A percentile compares a stretch with the other conserved stretches of the same genome.
phyloP scores from a whole-genome alignment of 345 rosid genomes.

The Odontarrhena argentea region DNA sequence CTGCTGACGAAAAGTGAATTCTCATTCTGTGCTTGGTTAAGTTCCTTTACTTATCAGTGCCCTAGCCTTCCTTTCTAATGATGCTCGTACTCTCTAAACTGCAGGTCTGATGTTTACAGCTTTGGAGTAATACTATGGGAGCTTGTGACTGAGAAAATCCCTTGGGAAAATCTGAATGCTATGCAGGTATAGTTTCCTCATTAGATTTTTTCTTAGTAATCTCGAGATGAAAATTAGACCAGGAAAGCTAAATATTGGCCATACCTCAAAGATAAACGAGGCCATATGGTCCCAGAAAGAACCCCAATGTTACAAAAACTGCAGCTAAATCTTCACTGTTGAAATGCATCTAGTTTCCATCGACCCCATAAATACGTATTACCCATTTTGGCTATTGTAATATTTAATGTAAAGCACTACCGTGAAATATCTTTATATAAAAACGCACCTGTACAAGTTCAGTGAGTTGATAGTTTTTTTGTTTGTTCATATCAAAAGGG shows the following conservation, averaged over 20 bases:
- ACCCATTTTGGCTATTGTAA: not conserved
- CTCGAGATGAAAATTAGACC: not conserved
- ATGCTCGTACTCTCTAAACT: constrained; percentile 10
- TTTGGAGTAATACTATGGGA: constrained; percentile 95
- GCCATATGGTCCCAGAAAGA: not conserved
- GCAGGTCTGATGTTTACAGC: constrained; percentile 90
- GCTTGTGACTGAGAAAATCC: constrained; percentile 90
- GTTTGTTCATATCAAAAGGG: not conserved
- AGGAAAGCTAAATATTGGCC: not conserved
- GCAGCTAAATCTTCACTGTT: constrained; percentile 5
- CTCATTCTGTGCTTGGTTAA: constrained; percentile 26
- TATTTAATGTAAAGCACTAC: not conserved
- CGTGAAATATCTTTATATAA: not conserved
- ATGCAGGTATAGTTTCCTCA: constrained; percentile 69
- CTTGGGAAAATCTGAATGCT: constrained; percentile 92
- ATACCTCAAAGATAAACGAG: not conserved
- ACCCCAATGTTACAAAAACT: not conserved
- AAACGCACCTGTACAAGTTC: not conserved
- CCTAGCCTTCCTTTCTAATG: constrained; percentile 4
- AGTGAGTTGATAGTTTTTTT: not conserved
- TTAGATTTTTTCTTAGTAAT: not conserved
- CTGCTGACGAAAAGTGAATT: constrained; percentile 83
- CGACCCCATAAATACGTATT: not conserved
- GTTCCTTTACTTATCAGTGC: constrained; percentile 5
- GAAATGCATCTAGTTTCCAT: constrained; percentile 15